Base-by-base conservation (phyloP, 2,329 filamentous ascomycete genomes). In the Coniochaeta ligniaria region DNA sequence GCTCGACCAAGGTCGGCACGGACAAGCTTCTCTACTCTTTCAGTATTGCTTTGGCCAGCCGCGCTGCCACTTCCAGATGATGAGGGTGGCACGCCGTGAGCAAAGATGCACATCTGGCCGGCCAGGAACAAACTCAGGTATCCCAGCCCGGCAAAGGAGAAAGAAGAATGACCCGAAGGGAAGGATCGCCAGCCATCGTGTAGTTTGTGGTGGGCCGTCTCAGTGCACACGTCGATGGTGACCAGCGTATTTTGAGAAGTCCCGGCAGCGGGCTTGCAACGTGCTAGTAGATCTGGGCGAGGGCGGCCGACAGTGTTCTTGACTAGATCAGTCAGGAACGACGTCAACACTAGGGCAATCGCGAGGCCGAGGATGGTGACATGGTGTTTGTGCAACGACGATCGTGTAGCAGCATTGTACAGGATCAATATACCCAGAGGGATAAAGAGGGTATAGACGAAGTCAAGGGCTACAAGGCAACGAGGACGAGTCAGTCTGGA, bases 281-380 rank as follows among this genome's bases (percentile, higher is more conserved):
- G 87, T n/a, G 89, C 86, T 28, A 86, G 70, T 4, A 86, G 71
- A 65, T 86, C 83, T 0, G 83, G 83, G 6, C 83, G 76, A 17
- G 92, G 93, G 65, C 91, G 89, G 74, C 95, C 98, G 57, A 94
- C 87, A 22, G 88, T 85, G 71, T 96, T 96, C 75, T 99, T 99
- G 70, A 98, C 82, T 31, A 94, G 78, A 71, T 98, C 93, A 52
- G 95, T 98, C 50, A 98, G 79, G 72, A 97, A 89, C 6, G 86
- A 83, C 0, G 91, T 89, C 57, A 96, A 80, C 66, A 92, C 80
- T 28, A 98, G 75, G 64, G 87, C 84, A 68, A 94, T 91, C 58
- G 87, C 78, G 62, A 97, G 86, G 24, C 92, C 90, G 1, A 99
- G 84, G 59, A 96, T 78, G 0, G 92, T 90, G 64, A 93, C 90